Evolutionary conservation across 805 yeast genomes (phyloP), one percentile per base, ranked within the genome.

Genomic region (Ogataea ramenticola): DNA sequence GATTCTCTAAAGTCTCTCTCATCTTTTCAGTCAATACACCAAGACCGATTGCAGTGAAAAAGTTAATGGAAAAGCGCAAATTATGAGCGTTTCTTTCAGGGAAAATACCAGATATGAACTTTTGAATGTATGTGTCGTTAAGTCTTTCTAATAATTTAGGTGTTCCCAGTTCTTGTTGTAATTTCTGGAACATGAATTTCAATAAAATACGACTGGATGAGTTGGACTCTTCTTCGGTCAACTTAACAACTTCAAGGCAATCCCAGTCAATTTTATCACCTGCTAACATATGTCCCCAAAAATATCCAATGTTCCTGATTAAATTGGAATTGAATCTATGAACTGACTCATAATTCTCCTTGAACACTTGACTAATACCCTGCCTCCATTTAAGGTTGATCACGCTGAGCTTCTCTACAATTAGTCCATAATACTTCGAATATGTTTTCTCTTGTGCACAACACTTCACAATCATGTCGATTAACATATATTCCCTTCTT

Each of bases 41-140:
- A 40, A 91, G 60, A 0, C 95, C 95, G 48, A 91, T 88, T 1
- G 97, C 96, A 0, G 97, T 91, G 62, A 91, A 91, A 59, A 74
- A 91, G 57, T 91, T 91, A 57, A 89, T 88, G 2, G 95, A 74
- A 58, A 90, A 91, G 46, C 91, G 69, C 14, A 82, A 65, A 50
- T 75, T 66, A 10, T 78, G 81, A 1, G 56, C 48, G 6, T 71
- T 68, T 43, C 70, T 71, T 1, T 62, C 64, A 0, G 96, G 96
- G 54, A 90, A 86, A 33, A 90, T 50, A 0, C 87, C 87, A 2
- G 47, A 51, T 29, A 83, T 46, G 39, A 52, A 71, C 0, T 75
- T 73, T 41, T 68, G 68, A 16, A 78, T 66, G 45, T 74, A 74
- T 0, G 71, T 74, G 46, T 83, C 86, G 3, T 62, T 52, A 6